Conservation (phyloP, 345 rosid species). For the Salix exigua region DNA sequence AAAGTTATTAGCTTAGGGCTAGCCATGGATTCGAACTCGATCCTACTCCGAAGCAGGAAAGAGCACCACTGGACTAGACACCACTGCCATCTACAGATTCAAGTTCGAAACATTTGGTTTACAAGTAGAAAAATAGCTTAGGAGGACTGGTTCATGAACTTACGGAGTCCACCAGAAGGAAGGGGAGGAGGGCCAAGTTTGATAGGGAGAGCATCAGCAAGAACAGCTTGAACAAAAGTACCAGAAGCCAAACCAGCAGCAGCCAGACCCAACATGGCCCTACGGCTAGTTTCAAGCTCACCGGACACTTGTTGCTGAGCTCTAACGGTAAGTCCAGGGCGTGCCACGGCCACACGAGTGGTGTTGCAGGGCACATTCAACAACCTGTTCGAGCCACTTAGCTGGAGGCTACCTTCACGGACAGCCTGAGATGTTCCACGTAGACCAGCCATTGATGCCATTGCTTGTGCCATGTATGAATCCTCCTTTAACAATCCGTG, state of each 20-base stretch:
- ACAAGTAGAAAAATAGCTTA: background rate
- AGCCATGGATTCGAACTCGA: too few relatives aligned
- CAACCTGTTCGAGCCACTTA: conserved; percentile 51
- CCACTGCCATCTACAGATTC: too few relatives aligned
- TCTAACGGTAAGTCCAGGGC: conserved; percentile 47
- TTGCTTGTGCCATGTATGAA: conserved; percentile 49
- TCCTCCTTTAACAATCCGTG: background rate
- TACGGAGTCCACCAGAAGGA: conserved; percentile 92
- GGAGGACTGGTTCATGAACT: conserved; percentile 25
- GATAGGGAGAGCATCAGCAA: conserved; percentile 67
- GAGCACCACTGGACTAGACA: too few relatives aligned
- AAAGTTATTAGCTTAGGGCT: too few relatives aligned
- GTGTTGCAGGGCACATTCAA: conserved; percentile 22
- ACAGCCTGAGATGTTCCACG: conserved; percentile 65
- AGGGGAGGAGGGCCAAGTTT: conserved; percentile 87
- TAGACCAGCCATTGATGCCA: conserved; percentile 77
- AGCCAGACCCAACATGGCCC: conserved; percentile 66
- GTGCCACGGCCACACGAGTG: conserved; percentile 25
- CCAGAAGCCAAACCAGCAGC: conserved; percentile 67
- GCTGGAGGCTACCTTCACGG: conserved; percentile 63
- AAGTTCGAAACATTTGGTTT: background rate
- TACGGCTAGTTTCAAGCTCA: conserved; percentile 64
- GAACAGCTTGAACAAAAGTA: conserved; percentile 66
- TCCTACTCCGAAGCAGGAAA: too few relatives aligned
- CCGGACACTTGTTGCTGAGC: conserved; percentile 47